Evolutionary conservation across 345 rosid species (phyloP).

Genomic region (Excoecaria agallocha): DNA sequence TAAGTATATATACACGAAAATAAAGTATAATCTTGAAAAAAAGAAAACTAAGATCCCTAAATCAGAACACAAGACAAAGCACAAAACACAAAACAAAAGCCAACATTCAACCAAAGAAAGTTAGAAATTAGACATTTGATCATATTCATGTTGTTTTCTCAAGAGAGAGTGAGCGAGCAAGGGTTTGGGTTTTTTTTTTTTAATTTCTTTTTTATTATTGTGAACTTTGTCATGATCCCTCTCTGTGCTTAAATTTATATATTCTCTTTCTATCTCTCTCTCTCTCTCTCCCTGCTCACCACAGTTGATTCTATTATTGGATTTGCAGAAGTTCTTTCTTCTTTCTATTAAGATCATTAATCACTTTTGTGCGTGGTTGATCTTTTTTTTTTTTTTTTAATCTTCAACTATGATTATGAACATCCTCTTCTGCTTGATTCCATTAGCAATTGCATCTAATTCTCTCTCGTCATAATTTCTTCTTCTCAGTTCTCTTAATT

Average conservation of each 20-base stretch:
- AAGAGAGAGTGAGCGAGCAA: background rate
- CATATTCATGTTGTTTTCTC: conserved; percentile 7
- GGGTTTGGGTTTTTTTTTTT: background rate
- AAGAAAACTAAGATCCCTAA: conserved; percentile 8
- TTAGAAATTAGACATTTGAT: conserved; percentile 12
- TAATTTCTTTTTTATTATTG: conserved; percentile 17
- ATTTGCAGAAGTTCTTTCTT: conserved; percentile 21
- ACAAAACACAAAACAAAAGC: background rate
- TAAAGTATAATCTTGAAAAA: background rate
- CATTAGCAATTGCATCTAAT: conserved; percentile 51
- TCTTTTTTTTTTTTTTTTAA: background rate
- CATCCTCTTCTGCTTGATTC: conserved; percentile 39
- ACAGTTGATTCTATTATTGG: conserved; percentile 24
- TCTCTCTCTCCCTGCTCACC: background rate
- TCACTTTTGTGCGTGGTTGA: conserved; percentile 22
- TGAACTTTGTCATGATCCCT: conserved; percentile 9
- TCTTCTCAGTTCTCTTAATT: conserved; percentile 16
- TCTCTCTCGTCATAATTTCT: conserved; percentile 25
- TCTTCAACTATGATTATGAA: background rate
- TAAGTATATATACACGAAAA: background rate
- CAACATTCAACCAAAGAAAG: conserved; percentile 6
- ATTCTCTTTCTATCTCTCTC: conserved; percentile 7
- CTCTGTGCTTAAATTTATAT: conserved; percentile 13
- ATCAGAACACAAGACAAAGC: conserved; percentile 19
- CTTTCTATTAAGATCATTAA: conserved; percentile 5